These are phyloP conservation scores for Venturia nashicola DNA, from an alignment of 2,329 filamentous ascomycete genomes.

Conservation along the genomic window DNA sequence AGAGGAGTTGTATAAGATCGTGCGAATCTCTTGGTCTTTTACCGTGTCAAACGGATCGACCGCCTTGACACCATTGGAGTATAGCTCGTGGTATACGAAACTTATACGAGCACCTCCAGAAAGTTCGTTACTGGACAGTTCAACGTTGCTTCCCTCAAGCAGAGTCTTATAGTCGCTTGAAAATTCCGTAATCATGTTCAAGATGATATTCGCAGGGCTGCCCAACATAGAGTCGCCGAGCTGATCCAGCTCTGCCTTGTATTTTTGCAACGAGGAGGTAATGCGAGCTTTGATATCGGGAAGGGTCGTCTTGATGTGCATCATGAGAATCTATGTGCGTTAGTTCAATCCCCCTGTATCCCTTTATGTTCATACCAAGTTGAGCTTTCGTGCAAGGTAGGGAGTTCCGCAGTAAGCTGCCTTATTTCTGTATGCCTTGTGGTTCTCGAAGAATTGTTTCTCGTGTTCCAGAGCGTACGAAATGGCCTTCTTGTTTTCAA, in stretches of 20 bases:
- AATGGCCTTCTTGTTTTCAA: slow-evolving; percentile 96
- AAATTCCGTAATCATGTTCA: slow-evolving; percentile 99
- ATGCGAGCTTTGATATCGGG: slow-evolving; percentile 98
- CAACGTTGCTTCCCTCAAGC: slow-evolving; percentile 76
- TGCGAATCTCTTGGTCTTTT: slow-evolving; percentile 95
- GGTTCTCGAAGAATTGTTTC: slow-evolving; percentile 95
- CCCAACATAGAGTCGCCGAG: slow-evolving; percentile 91
- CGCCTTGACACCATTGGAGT: slow-evolving; percentile 93
- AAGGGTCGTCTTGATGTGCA: slow-evolving; percentile 99
- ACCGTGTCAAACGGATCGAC: slow-evolving; percentile 95
- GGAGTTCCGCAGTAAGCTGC: slow-evolving; percentile 96
- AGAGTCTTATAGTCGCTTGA: slow-evolving; percentile 96
- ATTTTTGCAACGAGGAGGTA: slow-evolving; percentile 86
- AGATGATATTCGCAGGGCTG: slow-evolving; percentile 89
- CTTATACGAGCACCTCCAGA: slow-evolving; percentile 97
- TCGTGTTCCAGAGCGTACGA: slow-evolving; percentile 82
- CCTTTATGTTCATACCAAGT: slow-evolving; percentile 45
- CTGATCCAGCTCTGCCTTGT: slow-evolving; percentile 64
- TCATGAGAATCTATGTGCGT: slow-evolving; percentile 72
- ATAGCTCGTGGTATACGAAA: slow-evolving; percentile 98
- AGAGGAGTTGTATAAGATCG: slow-evolving; percentile 97
- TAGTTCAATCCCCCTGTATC: background rate
- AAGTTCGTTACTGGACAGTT: slow-evolving; percentile 85
- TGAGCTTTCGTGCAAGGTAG: slow-evolving; percentile 91
- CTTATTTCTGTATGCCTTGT: slow-evolving; percentile 98